Evolutionary conservation across 805 yeast species (phyloP).

Genomic region (Wickerhamomyces xylosicus): DNA sequence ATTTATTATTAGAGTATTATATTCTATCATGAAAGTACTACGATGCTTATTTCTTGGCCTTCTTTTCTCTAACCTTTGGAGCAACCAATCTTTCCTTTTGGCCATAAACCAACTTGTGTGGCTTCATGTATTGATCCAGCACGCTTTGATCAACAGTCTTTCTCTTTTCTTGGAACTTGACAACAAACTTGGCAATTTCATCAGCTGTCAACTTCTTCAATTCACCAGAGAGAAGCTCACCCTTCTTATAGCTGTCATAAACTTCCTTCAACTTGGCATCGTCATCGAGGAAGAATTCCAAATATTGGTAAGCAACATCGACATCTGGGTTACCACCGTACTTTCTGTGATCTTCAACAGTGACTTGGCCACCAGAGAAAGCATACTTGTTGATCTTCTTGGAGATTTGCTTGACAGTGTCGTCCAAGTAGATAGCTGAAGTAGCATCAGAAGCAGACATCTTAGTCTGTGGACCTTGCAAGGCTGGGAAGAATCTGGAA

Average conservation of each 20-base stretch:
- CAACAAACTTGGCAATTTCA: slow-evolving; percentile 69
- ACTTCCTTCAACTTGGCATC: slow-evolving; percentile 63
- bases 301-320: slow-evolving; percentile 90
- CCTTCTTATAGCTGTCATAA: slow-evolving; percentile 58
- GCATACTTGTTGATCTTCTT: slow-evolving; percentile 95
- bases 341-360: slow-evolving; percentile 83
- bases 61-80: slow-evolving; percentile 37
- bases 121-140: slow-evolving; percentile 66
- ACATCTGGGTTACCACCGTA: slow-evolving; percentile 92
- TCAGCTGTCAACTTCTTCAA: slow-evolving; percentile 82
- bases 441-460: slow-evolving; percentile 94
- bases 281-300: slow-evolving; percentile 83
- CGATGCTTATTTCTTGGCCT: slow-evolving; percentile 3
- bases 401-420: slow-evolving; percentile 82
- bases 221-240: slow-evolving; percentile 86
- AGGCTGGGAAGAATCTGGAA: slow-evolving; percentile 94
- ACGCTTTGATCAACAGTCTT: slow-evolving; percentile 49
- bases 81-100: slow-evolving; percentile 64
- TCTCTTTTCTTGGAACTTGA: slow-evolving; percentile 74
- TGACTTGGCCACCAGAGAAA: slow-evolving; percentile 85
- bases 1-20: too few relatives aligned
- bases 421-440: slow-evolving; percentile 91
- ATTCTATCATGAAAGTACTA: too few relatives aligned
- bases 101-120: slow-evolving; percentile 75
- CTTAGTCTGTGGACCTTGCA: slow-evolving; percentile 92